These are phyloP conservation scores for Endoconidiophora laricicola DNA, from an alignment of 2,329 filamentous ascomycete genomes.

Conservation along the genomic window DNA sequence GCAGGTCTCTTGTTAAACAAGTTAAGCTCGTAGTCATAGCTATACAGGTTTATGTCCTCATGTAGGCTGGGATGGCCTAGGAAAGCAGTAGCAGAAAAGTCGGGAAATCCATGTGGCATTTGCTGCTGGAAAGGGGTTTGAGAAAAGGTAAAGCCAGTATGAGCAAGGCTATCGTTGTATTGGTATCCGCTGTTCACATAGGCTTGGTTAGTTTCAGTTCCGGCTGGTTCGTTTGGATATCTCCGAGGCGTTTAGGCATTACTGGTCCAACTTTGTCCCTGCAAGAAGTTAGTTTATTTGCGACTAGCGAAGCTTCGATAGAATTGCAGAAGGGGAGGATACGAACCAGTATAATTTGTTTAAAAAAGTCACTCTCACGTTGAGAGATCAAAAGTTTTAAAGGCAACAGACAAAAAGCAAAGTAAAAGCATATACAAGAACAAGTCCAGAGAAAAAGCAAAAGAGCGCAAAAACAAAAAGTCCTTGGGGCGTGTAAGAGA, in stretches of 20 bases:
- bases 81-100: slow-evolving; percentile 1
- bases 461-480: neutral
- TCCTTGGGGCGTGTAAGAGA: neutral
- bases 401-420: neutral
- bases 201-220: slow-evolving; percentile 7
- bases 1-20: slow-evolving; percentile 10
- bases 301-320: neutral
- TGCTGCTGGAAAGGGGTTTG: slow-evolving; percentile 2
- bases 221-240: neutral
- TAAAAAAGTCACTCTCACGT: slow-evolving; percentile 1
- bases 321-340: neutral
- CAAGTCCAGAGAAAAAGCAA: neutral
- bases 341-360: slow-evolving; percentile 11
- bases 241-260: slow-evolving; percentile 4
- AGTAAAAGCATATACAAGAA: slow-evolving; percentile 1
- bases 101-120: slow-evolving; percentile 1
- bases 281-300: neutral
- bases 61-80: neutral
- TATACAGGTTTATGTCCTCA: slow-evolving; percentile 7
- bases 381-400: slow-evolving; percentile 1
- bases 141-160: slow-evolving; percentile 5
- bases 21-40: slow-evolving; percentile 3
- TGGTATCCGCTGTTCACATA: slow-evolving; percentile 2
- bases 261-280: slow-evolving; percentile 11
- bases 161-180: slow-evolving; percentile 6